Evolutionary conservation across 108 stramenopile species (phyloP).

Genomic region (Pseudonitzschia pungens): DNA sequence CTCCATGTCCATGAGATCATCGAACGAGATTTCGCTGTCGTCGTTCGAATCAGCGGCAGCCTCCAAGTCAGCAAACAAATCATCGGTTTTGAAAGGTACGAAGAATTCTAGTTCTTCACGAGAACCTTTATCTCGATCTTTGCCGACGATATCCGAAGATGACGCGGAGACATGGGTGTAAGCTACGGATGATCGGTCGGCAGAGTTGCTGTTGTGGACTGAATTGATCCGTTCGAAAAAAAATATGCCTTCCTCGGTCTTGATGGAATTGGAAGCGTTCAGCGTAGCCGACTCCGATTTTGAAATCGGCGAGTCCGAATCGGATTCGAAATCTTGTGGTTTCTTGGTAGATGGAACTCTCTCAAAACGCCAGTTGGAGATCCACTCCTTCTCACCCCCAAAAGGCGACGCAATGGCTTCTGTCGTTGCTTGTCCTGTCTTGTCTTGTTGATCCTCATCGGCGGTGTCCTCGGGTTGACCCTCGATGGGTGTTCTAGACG

Average conservation of each 20-base stretch:
- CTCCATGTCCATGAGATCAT: conserved; percentile 15
- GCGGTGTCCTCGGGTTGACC: background rate
- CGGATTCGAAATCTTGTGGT: background rate
- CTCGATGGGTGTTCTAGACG: background rate
- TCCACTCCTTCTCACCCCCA: conserved; percentile 5
- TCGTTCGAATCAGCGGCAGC: conserved; percentile 2
- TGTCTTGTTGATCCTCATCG: background rate
- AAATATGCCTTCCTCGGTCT: background rate
- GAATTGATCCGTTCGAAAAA: conserved; percentile 8
- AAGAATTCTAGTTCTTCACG: background rate
- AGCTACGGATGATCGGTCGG: background rate
- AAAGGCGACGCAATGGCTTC: background rate
- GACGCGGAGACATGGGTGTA: background rate
- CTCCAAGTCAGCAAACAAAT: conserved; percentile 9
- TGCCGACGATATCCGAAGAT: background rate
- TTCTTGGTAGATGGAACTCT: conserved; percentile 11
- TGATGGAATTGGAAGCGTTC: background rate
- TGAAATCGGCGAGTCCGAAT: background rate
- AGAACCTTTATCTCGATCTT: background rate
- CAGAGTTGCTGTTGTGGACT: background rate
- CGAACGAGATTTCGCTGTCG: conserved; percentile 12
- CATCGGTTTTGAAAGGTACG: background rate
- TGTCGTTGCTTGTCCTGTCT: background rate
- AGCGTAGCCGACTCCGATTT: background rate
- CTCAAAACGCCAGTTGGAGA: conserved; percentile 17